Base-by-base conservation (phyloP, 2,329 filamentous ascomycete species). In the Magnaporthiopsis incrustans region DNA sequence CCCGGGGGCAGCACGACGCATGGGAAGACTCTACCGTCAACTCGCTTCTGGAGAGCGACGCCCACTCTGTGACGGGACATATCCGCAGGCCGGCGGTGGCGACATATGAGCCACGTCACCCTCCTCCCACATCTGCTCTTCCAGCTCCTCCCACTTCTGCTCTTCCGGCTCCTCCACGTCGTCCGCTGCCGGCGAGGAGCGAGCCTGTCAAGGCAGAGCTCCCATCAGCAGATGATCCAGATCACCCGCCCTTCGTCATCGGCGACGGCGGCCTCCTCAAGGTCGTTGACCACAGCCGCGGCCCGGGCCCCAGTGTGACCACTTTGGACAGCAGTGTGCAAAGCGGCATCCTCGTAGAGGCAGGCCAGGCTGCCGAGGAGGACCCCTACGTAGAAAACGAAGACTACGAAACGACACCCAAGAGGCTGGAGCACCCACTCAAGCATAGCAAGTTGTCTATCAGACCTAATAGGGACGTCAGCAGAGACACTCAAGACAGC, bases 191-290 rank as follows among this genome's bases (percentile, higher is more conserved):
- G 5, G 22, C n/a, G 44, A 53, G n/a, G 44, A 53, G 18, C 18
- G 44, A 53, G 44, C 44, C 44, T 25, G 44, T 4, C 6, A 53
- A n/a, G n/a, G 22, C n/a, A 7, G 6, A 53, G 22, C 44, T 7
- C 18, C 44, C 44, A 10, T 6, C 44, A 53, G 7, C 44, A 8
- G n/a, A 22, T n/a, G 44, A 53, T 7, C 44, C 63, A 11, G 65
- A 68, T 18, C 61, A 64, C 25, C 63, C 66, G n/a, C 65, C 73
- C 27, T 75, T 77, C 64, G 67, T 74, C 14, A 67, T 78, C 57
- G 71, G 71, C 22, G 75, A 78, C n/a, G 71, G 77, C 57, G 74
- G 77, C 35, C 67, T 72, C 5, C 73, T 80, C 65, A 74, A 73
- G 30, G 73, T 79, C 35, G 66, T 75, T 10, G 61, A 62, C 60